Conservation (phyloP, 306 rosid species). For the Acacia crassicarpa region DNA sequence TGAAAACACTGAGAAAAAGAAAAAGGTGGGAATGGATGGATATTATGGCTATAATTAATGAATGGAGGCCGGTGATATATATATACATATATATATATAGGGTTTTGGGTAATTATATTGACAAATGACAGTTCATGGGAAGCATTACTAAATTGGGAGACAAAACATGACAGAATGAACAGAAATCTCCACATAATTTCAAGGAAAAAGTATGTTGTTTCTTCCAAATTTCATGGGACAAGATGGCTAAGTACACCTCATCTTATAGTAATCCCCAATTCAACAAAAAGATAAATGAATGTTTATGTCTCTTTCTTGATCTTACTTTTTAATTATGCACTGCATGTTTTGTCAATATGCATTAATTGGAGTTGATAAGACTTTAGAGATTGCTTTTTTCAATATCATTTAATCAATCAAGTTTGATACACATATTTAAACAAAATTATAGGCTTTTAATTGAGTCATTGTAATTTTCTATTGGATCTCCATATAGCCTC, state of each 20-base stretch:
- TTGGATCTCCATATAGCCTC: too few species aligned
- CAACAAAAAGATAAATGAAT: neutral
- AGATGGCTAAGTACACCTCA: neutral
- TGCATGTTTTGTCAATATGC: neutral
- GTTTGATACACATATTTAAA: neutral
- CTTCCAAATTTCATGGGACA: neutral
- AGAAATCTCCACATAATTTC: neutral
- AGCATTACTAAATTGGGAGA: neutral
- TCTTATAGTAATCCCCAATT: too few species aligned
- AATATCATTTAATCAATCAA: neutral
- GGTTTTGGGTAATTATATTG: neutral
- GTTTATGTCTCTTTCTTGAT: neutral
- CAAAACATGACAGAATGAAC: neutral
- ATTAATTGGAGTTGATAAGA: neutral
- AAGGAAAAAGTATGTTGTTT: neutral
- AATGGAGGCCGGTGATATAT: too few species aligned
- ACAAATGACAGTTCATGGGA: neutral
- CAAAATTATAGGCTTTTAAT: too few species aligned
- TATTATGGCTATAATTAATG: neutral
- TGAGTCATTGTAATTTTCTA: too few species aligned
- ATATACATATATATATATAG: too few species aligned
- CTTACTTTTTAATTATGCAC: neutral
- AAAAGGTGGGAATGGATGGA: neutral
- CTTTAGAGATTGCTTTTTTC: neutral
- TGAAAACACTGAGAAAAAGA: neutral